phyloP scores from a whole-genome alignment of 768 basidiomycete genomes.

The Scleroderma citrinum region DNA sequence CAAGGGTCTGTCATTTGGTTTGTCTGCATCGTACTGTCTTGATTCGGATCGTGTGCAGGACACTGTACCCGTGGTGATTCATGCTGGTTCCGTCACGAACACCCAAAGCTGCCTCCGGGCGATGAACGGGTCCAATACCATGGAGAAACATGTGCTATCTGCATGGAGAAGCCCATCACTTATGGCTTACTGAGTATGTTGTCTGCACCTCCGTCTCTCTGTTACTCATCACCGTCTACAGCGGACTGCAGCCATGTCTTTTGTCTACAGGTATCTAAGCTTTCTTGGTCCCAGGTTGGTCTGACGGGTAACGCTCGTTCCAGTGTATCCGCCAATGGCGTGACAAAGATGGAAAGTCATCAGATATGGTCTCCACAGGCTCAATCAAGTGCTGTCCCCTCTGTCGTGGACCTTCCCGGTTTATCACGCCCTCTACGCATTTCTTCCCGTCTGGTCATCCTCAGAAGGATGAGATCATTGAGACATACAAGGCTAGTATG shows the following conservation, averaged over 20 bases:
- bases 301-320: constrained; percentile 1
- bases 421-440: constrained; percentile 67
- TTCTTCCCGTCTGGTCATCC: constrained; percentile 52
- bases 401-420: constrained; percentile 62
- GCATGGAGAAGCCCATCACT: constrained; percentile 63
- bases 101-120: constrained; percentile 15
- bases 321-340: constrained; percentile 83
- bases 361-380: constrained; percentile 47
- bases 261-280: constrained; percentile 53
- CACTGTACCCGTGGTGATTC: constrained; percentile 62
- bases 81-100: constrained; percentile 72
- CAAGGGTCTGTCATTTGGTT: constrained; percentile 35
- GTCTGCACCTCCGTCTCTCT: neutral
- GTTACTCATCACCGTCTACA: constrained; percentile 23
- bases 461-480: constrained; percentile 45
- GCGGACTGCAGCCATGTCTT: constrained; percentile 75
- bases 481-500: constrained; percentile 71
- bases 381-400: constrained; percentile 75
- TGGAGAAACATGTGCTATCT: constrained; percentile 61
- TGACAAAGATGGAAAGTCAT: constrained; percentile 46
- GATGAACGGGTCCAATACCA: constrained; percentile 26
- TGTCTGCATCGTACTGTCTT: neutral
- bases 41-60: constrained; percentile 34
- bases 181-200: constrained; percentile 63
- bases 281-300: neutral